A percentile compares a stretch with the other conserved stretches of the same genome.
These are phyloP conservation scores for Penicillium sp. DNA, from an alignment of 2,329 filamentous ascomycete genomes.

Conservation along the genomic window DNA sequence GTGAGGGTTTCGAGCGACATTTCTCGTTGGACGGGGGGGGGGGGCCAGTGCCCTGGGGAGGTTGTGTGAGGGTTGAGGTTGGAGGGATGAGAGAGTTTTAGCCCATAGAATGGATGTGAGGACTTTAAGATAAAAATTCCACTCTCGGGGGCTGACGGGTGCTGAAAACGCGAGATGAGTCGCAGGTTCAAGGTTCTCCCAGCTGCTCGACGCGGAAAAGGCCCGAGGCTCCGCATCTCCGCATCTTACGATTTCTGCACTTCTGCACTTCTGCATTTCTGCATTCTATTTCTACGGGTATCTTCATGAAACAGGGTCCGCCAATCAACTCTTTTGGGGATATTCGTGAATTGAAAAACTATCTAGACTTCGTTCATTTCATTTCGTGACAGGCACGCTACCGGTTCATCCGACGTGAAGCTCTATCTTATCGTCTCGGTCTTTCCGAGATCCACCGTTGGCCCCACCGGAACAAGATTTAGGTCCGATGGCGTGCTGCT, in stretches of 20 bases:
- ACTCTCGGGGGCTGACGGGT: background rate
- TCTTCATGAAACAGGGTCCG: background rate
- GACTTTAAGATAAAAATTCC: background rate
- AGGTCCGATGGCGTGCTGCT: background rate
- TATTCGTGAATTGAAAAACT: background rate
- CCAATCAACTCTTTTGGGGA: too few species aligned
- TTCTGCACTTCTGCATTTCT: too few species aligned
- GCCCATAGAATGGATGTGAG: background rate
- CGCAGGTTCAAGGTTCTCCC: background rate
- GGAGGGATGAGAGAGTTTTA: background rate
- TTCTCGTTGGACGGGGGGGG: background rate
- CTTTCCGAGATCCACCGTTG: constrained; percentile 18
- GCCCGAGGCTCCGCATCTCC: background rate
- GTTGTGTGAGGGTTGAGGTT: too few species aligned
- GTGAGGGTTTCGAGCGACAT: constrained; percentile 10
- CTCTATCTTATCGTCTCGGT: constrained; percentile 4
- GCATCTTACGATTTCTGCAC: too few species aligned
- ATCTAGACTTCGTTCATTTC: background rate
- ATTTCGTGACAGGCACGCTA: background rate
- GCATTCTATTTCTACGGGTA: background rate
- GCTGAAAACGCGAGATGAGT: background rate
- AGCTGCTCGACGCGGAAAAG: background rate
- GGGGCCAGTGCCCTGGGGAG: constrained; percentile 1
- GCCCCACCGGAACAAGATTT: constrained; percentile 9
- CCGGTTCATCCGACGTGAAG: constrained; percentile 6